Evolutionary conservation across 1,284 basidiomycete genomes (phyloP).

Genomic region (Cronartium ribicola): DNA sequence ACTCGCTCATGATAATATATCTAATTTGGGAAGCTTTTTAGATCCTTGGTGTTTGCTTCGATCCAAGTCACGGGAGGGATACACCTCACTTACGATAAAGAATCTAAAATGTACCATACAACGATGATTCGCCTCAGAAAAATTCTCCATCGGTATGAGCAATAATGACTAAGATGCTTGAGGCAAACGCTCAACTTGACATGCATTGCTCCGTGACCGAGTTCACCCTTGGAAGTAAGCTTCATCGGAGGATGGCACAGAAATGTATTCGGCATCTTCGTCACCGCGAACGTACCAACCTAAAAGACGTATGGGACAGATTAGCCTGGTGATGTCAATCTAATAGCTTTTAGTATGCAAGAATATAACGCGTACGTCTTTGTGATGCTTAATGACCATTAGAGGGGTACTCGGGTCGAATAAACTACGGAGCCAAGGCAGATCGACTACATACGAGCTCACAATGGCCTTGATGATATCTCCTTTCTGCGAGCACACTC

Average conservation of each 20-base stretch:
- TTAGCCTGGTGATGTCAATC: background rate
- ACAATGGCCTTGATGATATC: constrained; percentile 22
- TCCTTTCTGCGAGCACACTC: constrained; percentile 15
- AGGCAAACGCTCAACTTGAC: constrained; percentile 31
- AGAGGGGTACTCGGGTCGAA: constrained; percentile 29
- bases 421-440: constrained; percentile 31
- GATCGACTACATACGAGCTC: constrained; percentile 25
- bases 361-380: constrained; percentile 14
- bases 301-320: constrained; percentile 5
- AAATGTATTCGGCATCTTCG: constrained; percentile 24
- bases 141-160: background rate
- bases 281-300: constrained; percentile 25
- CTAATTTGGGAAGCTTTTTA: background rate
- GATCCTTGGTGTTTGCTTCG: too few relatives aligned
- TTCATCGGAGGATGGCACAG: constrained; percentile 33
- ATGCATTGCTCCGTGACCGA: constrained; percentile 20
- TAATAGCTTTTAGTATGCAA: background rate
- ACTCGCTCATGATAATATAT: constrained; percentile 25
- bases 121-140: background rate
- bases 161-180: background rate
- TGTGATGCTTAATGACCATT: constrained; percentile 28
- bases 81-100: constrained; percentile 37
- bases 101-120: constrained; percentile 9
- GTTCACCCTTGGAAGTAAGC: constrained; percentile 15
- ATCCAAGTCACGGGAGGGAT: too few relatives aligned